A percentile compares a stretch with the other conserved stretches of the same genome.
Evolutionary conservation across 176 grass and related monocot genomes (phyloP).

Genomic region (Ensete ventricosum): DNA sequence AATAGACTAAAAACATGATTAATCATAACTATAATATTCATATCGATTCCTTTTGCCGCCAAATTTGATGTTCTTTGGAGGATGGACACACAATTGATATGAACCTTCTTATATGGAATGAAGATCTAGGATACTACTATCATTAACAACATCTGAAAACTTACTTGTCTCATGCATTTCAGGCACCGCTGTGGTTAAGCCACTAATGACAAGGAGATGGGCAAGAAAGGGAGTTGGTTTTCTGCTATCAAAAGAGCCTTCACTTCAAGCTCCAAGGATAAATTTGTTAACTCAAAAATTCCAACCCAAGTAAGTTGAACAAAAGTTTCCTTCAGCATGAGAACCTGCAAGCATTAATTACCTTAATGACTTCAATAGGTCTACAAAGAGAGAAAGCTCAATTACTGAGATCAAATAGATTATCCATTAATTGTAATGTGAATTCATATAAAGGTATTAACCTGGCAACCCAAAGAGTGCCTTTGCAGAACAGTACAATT

Average conservation of each 20-base stretch:
- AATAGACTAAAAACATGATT: too few relatives aligned
- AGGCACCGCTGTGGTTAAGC: neutral
- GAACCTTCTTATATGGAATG: neutral
- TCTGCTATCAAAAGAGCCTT: slow-evolving; percentile 72
- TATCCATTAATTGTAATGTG: too few relatives aligned
- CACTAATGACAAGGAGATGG: slow-evolving; percentile 77
- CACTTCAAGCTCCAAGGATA: slow-evolving; percentile 54
- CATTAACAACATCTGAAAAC: neutral
- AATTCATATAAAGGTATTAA: too few relatives aligned
- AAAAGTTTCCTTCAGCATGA: neutral
- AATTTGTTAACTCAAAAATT: slow-evolving; percentile 6
- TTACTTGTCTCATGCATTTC: neutral
- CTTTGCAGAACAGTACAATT: too few relatives aligned
- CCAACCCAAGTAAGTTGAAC: slow-evolving; percentile 43
- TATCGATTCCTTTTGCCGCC: too few relatives aligned
- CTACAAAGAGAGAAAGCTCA: too few relatives aligned
- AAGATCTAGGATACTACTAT: neutral
- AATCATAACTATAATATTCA: too few relatives aligned
- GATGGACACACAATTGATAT: too few relatives aligned
- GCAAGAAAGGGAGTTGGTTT: slow-evolving; percentile 91
- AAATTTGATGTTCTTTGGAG: too few relatives aligned
- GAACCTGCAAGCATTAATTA: slow-evolving; percentile 2
- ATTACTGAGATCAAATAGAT: too few relatives aligned
- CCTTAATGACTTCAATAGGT: too few relatives aligned
- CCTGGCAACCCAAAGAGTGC: too few relatives aligned